Conservation (phyloP, 2,329 filamentous ascomycete genomes). For the Cladorrhinum sp. region DNA sequence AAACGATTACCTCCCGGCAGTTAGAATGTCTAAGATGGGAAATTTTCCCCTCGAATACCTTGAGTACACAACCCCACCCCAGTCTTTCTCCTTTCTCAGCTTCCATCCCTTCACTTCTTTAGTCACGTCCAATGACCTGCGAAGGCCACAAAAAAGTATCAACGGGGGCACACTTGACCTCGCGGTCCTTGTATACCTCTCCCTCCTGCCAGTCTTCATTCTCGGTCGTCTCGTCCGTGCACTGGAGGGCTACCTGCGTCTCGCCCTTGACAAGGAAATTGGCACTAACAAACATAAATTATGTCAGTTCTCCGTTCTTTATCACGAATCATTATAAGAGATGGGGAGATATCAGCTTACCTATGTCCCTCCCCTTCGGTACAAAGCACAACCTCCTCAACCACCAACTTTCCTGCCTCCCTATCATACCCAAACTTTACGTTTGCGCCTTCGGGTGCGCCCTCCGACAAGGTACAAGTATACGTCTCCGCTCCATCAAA, state of each 20-base stretch:
- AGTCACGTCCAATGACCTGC: slow-evolving; percentile 28
- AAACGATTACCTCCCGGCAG: no score
- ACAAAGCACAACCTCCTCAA: slow-evolving; percentile 50
- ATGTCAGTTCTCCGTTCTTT: not conserved
- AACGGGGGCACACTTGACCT: slow-evolving; percentile 32
- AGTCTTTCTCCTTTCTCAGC: not conserved
- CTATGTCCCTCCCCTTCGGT: slow-evolving; percentile 32
- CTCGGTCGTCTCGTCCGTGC: slow-evolving; percentile 32
- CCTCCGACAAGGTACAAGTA: slow-evolving; percentile 37
- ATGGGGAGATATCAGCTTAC: slow-evolving; percentile 30
- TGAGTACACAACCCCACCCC: no score
- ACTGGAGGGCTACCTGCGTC: slow-evolving; percentile 33
- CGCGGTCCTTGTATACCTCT: slow-evolving; percentile 35
- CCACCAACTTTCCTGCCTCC: slow-evolving; percentile 34
- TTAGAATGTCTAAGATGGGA: no score
- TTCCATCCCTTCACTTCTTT: not conserved
- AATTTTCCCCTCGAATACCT: no score
- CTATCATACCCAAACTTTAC: slow-evolving; percentile 43
- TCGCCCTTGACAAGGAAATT: slow-evolving; percentile 34
- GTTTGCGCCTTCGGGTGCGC: slow-evolving; percentile 24
- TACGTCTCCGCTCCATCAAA: slow-evolving; percentile 49
- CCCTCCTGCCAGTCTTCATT: slow-evolving; percentile 39
- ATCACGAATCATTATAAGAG: not conserved
- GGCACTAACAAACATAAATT: slow-evolving; percentile 16
- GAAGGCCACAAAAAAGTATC: slow-evolving; percentile 33